Evolutionary conservation across 1,284 basidiomycete genomes (phyloP), one percentile per base, ranked within the genome.

Genomic region (Papiliotrema fonsecae): DNA sequence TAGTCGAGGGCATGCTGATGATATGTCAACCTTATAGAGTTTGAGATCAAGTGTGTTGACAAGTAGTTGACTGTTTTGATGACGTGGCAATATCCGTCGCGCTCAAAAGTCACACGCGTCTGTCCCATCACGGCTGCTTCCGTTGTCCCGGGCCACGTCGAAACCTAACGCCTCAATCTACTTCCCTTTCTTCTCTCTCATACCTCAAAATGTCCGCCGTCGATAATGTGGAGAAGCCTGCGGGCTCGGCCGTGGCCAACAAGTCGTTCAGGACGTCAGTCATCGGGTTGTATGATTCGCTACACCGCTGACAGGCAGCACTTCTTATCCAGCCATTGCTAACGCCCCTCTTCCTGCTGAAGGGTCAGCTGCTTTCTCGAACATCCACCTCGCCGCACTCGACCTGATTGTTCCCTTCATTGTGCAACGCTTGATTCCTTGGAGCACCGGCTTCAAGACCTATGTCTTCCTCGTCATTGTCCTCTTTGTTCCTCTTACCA

Each of bases 341-440:
- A 93, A 93, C 64, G 83, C 89, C 6, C 88, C 89, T 31, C 78
- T 91, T 51, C 85, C 93, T 40, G 87, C 84, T 2, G 92, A 96
- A 76, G 90, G 91, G 47, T 88, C 85, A 60, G 85, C 84, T 56
- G 77, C 82, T 47, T 93, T 93, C 78, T 84, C 77, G 72, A 93
- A 93, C 68, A 58, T 75, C 53, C 87, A 92, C 55, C 83, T 97
- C 50, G 88, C 84, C 4, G 81, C 77, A 22, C 78, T 86, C 67
- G 78, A 92, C 69, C 65, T 94, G 56, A 77, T 81, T 64, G 82
- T 88, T 14, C 90, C 91, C 18, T 93, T 82, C 76, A 36, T 93
- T 55, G 71, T 92, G 70, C 91, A 92, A 72, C 80, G 82, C 50
- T 75, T 87, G 60, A 74, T 87, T 27, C 69, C 90, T 56, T 79